Evolutionary conservation across 2,329 filamentous ascomycete genomes (phyloP).

Genomic region (Nothomitra cinnamomea): DNA sequence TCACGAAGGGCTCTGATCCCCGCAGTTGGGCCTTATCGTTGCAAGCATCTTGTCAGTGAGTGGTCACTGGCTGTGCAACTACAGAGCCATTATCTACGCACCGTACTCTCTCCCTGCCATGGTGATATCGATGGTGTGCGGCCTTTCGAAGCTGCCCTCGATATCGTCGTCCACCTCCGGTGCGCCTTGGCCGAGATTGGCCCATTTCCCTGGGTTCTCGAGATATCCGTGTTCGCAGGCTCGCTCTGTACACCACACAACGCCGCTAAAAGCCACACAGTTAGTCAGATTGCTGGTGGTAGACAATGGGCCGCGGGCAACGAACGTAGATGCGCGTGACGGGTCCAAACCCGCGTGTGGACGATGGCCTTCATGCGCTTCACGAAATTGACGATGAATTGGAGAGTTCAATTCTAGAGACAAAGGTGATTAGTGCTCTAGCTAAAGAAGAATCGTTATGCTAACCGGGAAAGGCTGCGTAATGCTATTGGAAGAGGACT

Average conservation of each 20-base stretch:
- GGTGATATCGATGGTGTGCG: constrained; percentile 59
- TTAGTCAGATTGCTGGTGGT: background rate
- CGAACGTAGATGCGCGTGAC: constrained; percentile 57
- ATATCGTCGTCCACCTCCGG: constrained; percentile 92
- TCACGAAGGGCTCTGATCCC: constrained; percentile 82
- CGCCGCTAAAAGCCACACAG: constrained; percentile 35
- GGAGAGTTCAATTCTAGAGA: constrained; percentile 58
- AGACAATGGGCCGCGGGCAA: background rate
- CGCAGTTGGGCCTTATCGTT: constrained; percentile 56
- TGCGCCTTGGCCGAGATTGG: constrained; percentile 85
- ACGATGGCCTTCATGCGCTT: constrained; percentile 77
- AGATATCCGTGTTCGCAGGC: constrained; percentile 77
- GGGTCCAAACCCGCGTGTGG: constrained; percentile 84
- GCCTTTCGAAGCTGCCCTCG: constrained; percentile 70
- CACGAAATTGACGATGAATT: constrained; percentile 77
- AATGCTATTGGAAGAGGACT: constrained; percentile 9
- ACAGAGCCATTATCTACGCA: background rate
- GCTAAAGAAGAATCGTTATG: background rate
- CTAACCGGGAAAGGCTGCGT: background rate
- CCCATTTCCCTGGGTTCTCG: constrained; percentile 70
- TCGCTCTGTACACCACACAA: constrained; percentile 82
- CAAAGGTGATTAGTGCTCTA: background rate
- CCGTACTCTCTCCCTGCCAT: constrained; percentile 68
- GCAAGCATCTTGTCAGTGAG: background rate
- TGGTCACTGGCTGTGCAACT: background rate